A percentile compares a stretch with the other conserved stretches of the same genome.
Evolutionary conservation across 2,329 filamentous ascomycete species (phyloP).

Genomic region (Fusarium sp.): DNA sequence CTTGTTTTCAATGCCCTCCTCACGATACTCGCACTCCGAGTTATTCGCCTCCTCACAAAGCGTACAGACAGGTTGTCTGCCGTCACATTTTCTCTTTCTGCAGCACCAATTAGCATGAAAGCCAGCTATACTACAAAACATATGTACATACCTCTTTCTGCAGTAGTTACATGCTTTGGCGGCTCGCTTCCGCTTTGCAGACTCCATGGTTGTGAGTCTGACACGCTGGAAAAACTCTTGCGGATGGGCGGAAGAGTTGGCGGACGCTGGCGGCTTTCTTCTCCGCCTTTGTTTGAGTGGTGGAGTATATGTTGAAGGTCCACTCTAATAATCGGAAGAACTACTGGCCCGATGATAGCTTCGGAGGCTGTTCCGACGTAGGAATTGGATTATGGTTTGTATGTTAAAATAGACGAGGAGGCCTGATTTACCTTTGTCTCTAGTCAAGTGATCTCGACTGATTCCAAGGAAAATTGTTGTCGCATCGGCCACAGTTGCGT

Average conservation of each 20-base stretch:
- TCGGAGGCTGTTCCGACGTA: neutral
- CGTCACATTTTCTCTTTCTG: conserved; percentile 43
- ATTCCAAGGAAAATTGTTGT: too few species aligned
- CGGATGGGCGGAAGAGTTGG: conserved; percentile 27
- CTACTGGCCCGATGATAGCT: neutral
- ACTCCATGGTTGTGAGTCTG: conserved; percentile 29
- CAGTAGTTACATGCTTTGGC: conserved; percentile 46
- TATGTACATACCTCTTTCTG: conserved; percentile 30
- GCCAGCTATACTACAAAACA: neutral
- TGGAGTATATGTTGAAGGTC: neutral
- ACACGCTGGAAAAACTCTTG: conserved; percentile 28
- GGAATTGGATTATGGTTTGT: too few species aligned
- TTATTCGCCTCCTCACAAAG: conserved; percentile 42
- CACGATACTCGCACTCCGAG: conserved; percentile 39
- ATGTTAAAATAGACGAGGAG: too few species aligned
- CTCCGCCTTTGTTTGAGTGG: conserved; percentile 16
- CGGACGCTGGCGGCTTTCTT: conserved; percentile 31
- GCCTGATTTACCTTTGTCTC: too few species aligned
- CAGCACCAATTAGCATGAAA: neutral
- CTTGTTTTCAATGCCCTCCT: conserved; percentile 24
- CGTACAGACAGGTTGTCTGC: conserved; percentile 35
- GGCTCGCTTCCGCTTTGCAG: conserved; percentile 43
- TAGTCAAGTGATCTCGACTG: too few species aligned
- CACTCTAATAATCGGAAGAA: conserved; percentile 4
- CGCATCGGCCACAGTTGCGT: too few species aligned